These are phyloP conservation scores for Zymoseptoria brevis DNA, from an alignment of 2,329 filamentous ascomycete genomes.

Conservation along the genomic window DNA sequence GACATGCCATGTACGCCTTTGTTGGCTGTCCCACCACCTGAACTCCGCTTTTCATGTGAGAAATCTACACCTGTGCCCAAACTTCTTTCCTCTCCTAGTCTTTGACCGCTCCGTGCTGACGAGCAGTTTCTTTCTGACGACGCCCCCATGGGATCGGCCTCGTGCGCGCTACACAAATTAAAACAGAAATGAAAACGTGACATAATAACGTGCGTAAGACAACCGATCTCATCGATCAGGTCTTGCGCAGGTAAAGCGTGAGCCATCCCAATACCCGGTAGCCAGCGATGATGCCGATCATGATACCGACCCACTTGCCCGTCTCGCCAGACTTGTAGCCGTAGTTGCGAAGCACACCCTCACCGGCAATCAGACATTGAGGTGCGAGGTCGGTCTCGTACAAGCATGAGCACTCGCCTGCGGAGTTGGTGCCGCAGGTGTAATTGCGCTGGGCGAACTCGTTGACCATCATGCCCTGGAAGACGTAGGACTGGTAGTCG, in stretches of 20 bases:
- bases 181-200: neutral
- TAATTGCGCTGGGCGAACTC: conserved; percentile 63
- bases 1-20: neutral
- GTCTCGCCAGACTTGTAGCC: conserved; percentile 57
- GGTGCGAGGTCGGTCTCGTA: conserved; percentile 55
- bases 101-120: neutral
- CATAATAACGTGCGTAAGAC: neutral
- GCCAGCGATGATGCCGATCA: conserved; percentile 65
- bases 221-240: conserved; percentile 8
- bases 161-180: neutral
- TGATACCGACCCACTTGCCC: conserved; percentile 66
- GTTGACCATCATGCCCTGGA: conserved; percentile 86
- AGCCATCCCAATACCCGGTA: conserved; percentile 64
- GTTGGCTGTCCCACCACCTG: neutral
- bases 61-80: neutral
- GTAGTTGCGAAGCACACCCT: conserved; percentile 61
- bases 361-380: conserved; percentile 63
- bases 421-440: conserved; percentile 41
- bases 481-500: conserved; percentile 77
- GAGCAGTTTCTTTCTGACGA: neutral
- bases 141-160: neutral
- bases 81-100: neutral
- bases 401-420: conserved; percentile 57
- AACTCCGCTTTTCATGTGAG: neutral
- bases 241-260: conserved; percentile 42